These are phyloP conservation scores for Auriscalpium microsporum DNA, from an alignment of 768 basidiomycete species.

Conservation along the genomic window DNA sequence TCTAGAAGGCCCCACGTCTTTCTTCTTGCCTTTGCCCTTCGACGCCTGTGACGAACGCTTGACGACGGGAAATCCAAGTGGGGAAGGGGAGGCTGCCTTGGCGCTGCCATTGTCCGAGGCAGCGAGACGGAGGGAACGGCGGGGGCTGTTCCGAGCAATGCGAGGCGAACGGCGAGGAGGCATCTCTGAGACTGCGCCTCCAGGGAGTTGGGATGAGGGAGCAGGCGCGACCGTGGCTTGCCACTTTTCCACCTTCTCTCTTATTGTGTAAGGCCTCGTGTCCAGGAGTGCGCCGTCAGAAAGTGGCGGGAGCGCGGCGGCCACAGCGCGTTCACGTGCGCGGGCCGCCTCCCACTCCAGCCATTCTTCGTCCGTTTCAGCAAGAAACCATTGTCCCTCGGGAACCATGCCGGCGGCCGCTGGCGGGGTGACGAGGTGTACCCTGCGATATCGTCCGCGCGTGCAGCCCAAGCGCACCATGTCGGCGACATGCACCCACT, in stretches of 20 bases:
- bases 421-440: neutral
- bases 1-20: neutral
- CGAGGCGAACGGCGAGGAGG: neutral
- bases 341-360: slow-evolving; percentile 1
- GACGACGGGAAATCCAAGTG: neutral
- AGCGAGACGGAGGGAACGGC: no score
- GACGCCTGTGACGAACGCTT: neutral
- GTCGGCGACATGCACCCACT: neutral
- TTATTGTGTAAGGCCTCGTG: neutral
- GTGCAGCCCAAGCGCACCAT: neutral
- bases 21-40: neutral
- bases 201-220: neutral
- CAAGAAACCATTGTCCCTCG: neutral
- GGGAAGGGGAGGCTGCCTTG: neutral
- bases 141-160: no score
- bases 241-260: neutral
- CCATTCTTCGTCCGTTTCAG: slow-evolving; percentile 2
- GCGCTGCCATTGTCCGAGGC: neutral
- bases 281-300: neutral
- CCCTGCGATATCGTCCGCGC: neutral
- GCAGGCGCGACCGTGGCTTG: neutral
- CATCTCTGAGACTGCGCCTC: neutral
- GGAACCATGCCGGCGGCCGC: neutral
- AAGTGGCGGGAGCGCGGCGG: neutral
- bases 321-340: neutral